Evolutionary conservation across 2,329 filamentous ascomycete genomes (phyloP).

Genomic region (Calonectria naviculata): DNA sequence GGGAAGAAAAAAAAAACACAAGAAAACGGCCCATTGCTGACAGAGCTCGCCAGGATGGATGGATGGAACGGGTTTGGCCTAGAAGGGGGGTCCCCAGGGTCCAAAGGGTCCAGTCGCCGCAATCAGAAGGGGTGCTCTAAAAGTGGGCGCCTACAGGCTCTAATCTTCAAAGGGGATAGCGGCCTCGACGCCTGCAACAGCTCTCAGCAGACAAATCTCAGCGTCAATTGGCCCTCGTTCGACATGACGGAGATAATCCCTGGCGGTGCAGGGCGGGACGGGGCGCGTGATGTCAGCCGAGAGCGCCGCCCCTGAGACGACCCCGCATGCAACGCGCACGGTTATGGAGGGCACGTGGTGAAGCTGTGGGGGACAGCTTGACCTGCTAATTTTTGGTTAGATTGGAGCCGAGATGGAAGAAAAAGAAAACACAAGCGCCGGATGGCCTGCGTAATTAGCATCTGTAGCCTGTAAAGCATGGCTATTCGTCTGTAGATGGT

Average conservation of each 20-base stretch:
- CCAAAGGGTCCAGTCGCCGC: background rate
- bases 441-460: too few relatives aligned
- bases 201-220: background rate
- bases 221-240: background rate
- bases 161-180: background rate
- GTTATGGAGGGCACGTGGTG: background rate
- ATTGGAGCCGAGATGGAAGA: background rate
- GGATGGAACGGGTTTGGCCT: background rate
- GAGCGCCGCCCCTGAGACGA: background rate
- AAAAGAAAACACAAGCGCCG: background rate
- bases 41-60: background rate
- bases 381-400: slow-evolving; percentile 4
- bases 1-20: background rate
- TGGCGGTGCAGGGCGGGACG: background rate
- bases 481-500: too few relatives aligned
- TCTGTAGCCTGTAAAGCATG: too few relatives aligned
- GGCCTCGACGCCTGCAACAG: background rate
- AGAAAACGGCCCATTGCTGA: background rate
- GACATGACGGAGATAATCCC: background rate
- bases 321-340: background rate
- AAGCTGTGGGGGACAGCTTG: background rate
- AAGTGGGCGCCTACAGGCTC: background rate
- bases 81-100: background rate
- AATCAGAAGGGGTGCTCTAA: background rate
- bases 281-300: slow-evolving; percentile 6